Percentiles rank a stretch among this genome's conserved stretches.
Evolutionary conservation across 495 filamentous ascomycete genomes (phyloP).

Genomic region (Xylaria grammica): DNA sequence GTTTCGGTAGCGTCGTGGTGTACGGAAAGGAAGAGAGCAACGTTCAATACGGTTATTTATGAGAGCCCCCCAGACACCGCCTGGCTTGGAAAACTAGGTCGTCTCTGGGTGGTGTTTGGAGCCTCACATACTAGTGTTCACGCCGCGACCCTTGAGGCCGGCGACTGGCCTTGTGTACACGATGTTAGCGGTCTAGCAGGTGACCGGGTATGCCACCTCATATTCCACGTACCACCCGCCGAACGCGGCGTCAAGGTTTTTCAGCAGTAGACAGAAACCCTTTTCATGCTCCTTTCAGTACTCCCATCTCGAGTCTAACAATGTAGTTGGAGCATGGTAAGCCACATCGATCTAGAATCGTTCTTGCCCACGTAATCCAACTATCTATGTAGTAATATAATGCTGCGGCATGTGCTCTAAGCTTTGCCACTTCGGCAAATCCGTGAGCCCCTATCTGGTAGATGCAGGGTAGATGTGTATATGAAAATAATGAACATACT

Average conservation of each 20-base stretch:
- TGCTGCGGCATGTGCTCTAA: background rate
- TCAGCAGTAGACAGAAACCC: background rate
- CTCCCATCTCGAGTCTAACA: background rate
- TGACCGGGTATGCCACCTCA: slow-evolving; percentile 7
- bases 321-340: slow-evolving; percentile 6
- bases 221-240: background rate
- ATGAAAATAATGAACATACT: background rate
- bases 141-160: slow-evolving; percentile 5
- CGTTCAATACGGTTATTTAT: no score
- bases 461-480: background rate
- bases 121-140: no score
- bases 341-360: background rate
- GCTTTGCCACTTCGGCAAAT: slow-evolving; percentile 1
- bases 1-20: background rate
- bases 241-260: background rate
- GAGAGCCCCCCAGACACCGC: no score
- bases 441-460: background rate
- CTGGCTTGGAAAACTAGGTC: no score
- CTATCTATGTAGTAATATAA: background rate
- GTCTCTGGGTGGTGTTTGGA: no score
- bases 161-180: background rate
- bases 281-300: no score
- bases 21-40: background rate
- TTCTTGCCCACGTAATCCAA: background rate
- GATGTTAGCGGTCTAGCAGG: slow-evolving; percentile 1